Base-by-base conservation (phyloP, 2,329 filamentous ascomycete genomes). In the Botryotinia narcissicola region DNA sequence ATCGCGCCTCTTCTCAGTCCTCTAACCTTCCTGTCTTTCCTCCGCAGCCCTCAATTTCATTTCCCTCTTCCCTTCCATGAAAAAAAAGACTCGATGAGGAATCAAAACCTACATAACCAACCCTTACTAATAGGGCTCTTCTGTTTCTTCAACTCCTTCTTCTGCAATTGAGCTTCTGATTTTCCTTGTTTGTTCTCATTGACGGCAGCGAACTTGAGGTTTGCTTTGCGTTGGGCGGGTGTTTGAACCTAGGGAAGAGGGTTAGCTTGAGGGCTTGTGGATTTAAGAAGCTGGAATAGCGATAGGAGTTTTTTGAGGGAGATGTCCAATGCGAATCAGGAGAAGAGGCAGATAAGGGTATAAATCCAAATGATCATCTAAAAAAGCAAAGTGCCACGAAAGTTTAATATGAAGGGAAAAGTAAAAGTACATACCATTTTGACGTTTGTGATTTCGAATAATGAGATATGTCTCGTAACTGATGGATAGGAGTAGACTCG, bases 161-260 rank as follows among this genome's bases (percentile, higher is more conserved):
- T 88, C 86, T 91, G 91, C 78, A 91, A 82, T 76, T 90, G 87
- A 37, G 84, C 84, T 73, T 89, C 87, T n/a, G 90, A 87, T 85
- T 93, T 94, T 83, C 93, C 93, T 82, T 92, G 92, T 81, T 91
- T 92, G 74, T 86, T 85, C 81, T 92, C 90, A 82, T 95, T 90
- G 71, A 88, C 87, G 82, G 91, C 91, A 78, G 87, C 90, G 84
- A 93, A 97, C 83, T 92, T 92, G 80, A 89, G 89, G 85, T 96
- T 96, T 76, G 91, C 90, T 80, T 90, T 90, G 82, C 93, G 91
- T 86, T 96, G 93, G 83, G 93, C 89, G 78, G 91, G 93, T 78
- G 93, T 96, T 91, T 95, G 93, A 78, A 90, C 92, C 92, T 94
- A 80, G 12, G 59, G 10, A 18, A 32, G 54, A 20, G 14, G 32